Percentiles rank a stretch among this genome's conserved stretches.
phyloP scores from a whole-genome alignment of 2,329 filamentous ascomycete genomes.

The Sarocladium oryzae region DNA sequence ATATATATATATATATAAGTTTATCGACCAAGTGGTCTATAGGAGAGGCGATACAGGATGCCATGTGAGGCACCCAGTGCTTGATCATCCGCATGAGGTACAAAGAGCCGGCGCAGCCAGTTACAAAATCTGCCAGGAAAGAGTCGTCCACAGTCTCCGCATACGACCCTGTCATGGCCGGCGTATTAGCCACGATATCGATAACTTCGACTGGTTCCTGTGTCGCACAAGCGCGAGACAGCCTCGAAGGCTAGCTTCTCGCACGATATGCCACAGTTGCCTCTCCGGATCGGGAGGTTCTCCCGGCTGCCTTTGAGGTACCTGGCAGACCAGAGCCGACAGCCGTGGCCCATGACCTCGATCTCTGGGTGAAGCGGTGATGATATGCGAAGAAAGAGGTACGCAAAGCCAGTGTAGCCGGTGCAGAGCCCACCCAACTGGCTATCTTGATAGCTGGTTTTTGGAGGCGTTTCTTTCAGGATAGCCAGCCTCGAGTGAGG shows the following conservation, averaged over 20 bases:
- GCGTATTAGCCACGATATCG: conserved; percentile 33
- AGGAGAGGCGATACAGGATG: conserved; percentile 42
- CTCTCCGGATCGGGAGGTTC: conserved; percentile 28
- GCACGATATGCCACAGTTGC: conserved; percentile 42
- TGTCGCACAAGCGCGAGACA: conserved; percentile 36
- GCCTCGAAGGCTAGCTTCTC: conserved; percentile 42
- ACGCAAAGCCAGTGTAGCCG: conserved; percentile 50
- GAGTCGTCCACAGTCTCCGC: conserved; percentile 26
- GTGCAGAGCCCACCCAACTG: conserved; percentile 41
- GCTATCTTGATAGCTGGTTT: conserved; percentile 24
- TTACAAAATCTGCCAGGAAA: conserved; percentile 54
- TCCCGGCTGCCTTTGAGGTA: conserved; percentile 38
- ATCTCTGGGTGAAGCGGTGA: conserved; percentile 36
- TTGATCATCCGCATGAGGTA: conserved; percentile 61
- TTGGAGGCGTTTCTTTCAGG: conserved; percentile 29
- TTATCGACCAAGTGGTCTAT: conserved; percentile 51
- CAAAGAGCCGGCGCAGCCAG: conserved; percentile 61
- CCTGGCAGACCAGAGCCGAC: conserved; percentile 37
- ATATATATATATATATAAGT: no score
- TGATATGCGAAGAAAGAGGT: conserved; percentile 46
- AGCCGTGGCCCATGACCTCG: conserved; percentile 32
- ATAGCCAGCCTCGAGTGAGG: conserved; percentile 30
- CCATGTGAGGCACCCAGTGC: conserved; percentile 45
- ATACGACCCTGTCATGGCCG: conserved; percentile 24
- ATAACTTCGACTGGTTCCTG: conserved; percentile 30